Evolutionary conservation across 1,284 basidiomycete genomes (phyloP).

Genomic region (Caloboletus inedulis): DNA sequence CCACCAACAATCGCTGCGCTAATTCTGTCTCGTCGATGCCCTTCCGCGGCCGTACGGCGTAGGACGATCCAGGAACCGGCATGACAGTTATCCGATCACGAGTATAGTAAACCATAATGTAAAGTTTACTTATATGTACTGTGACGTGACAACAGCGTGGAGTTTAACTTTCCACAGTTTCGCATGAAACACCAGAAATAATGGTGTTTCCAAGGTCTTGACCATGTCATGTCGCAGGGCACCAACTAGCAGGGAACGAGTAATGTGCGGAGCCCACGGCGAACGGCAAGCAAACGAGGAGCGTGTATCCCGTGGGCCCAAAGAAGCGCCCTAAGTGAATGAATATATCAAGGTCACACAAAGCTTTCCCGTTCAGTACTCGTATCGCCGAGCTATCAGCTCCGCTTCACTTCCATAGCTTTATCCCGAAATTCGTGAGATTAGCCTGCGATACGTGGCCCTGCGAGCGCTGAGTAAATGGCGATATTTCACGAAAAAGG

Average conservation of each 20-base stretch:
- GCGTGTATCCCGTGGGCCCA: conserved; percentile 8
- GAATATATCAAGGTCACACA: conserved; percentile 1
- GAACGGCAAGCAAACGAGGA: conserved; percentile 1
- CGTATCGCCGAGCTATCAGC: conserved; percentile 25
- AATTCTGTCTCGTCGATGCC: conserved; percentile 7
- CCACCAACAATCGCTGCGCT: conserved; percentile 2
- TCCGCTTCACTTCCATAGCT: conserved; percentile 15
- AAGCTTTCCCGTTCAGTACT: conserved; percentile 7
- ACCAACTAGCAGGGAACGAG: conserved; percentile 1
- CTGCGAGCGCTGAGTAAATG: conserved; percentile 1
- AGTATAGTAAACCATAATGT: conserved; percentile 20
- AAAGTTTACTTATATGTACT: conserved; percentile 21
- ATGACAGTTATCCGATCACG: conserved; percentile 17
- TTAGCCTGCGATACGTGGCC: conserved; percentile 4
- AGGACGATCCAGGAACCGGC: conserved; percentile 33
- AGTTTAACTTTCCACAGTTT: conserved; percentile 7
- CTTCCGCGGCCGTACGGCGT: conserved; percentile 25
- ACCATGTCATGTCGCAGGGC: not conserved
- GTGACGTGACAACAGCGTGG: conserved; percentile 21
- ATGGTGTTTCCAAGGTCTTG: not conserved
- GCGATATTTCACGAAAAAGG: not conserved
- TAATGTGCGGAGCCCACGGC: conserved; percentile 3
- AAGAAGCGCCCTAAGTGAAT: not conserved
- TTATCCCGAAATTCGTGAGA: conserved; percentile 23
- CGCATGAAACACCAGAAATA: conserved; percentile 7